Percentiles rank a stretch among this genome's conserved stretches.
Evolutionary conservation across 2,329 filamentous ascomycete species (phyloP).

Genomic region (Microthyrium microscopicum): DNA sequence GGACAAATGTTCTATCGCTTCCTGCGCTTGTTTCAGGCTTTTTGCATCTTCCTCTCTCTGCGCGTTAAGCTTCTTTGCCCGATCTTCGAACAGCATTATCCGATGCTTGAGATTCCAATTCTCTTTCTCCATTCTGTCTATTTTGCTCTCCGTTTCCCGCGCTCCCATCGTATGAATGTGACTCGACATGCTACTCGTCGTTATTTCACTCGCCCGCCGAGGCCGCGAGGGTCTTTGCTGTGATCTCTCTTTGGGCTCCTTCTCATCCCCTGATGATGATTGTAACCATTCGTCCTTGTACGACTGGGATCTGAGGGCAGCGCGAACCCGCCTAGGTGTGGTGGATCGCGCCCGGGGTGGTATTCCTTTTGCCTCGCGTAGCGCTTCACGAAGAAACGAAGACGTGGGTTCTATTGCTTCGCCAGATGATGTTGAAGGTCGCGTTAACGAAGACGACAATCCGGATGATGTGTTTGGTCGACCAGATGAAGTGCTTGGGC

Average conservation of each 20-base stretch:
- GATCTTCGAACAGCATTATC: slow-evolving; percentile 6
- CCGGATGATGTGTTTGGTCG: neutral
- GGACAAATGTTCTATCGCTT: slow-evolving; percentile 2
- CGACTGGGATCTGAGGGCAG: neutral
- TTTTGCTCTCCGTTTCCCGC: slow-evolving; percentile 2
- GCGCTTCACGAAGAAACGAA: slow-evolving; percentile 7
- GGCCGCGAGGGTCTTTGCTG: neutral
- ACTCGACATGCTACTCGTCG: neutral
- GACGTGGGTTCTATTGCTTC: slow-evolving; percentile 6
- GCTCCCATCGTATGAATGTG: slow-evolving; percentile 3
- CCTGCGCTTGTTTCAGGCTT: slow-evolving; percentile 6
- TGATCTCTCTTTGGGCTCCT: neutral
- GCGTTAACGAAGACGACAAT: too few species aligned
- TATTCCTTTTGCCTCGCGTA: slow-evolving; percentile 8
- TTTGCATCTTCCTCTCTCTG: too few species aligned
- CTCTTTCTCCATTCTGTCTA: slow-evolving; percentile 8
- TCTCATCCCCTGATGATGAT: slow-evolving; percentile 4
- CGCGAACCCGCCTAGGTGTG: slow-evolving; percentile 1
- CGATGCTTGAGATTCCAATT: slow-evolving; percentile 8
- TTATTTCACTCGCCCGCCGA: slow-evolving; percentile 6
- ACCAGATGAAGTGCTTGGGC: neutral
- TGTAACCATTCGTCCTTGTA: slow-evolving; percentile 7
- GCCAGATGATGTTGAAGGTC: slow-evolving; percentile 7
- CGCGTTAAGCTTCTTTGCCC: slow-evolving; percentile 3
- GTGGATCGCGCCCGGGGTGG: slow-evolving; percentile 6